These are phyloP conservation scores for Trypethelium eluteriae DNA, from an alignment of 495 filamentous ascomycete genomes.

Conservation along the genomic window DNA sequence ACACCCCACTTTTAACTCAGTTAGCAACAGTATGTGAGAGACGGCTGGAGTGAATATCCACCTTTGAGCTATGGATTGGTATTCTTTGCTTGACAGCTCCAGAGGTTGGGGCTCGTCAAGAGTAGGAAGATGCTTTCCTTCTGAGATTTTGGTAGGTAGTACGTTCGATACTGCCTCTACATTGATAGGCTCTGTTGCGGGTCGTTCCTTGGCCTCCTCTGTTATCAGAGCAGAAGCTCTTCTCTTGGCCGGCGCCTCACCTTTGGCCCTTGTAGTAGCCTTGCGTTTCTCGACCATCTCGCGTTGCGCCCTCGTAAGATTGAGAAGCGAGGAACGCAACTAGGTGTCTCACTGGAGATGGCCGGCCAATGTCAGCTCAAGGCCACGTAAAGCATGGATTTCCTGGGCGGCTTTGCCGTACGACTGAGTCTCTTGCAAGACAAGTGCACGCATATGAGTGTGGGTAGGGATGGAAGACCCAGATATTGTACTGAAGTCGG, in stretches of 20 bases:
- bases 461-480: not conserved
- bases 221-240: constrained; percentile 12
- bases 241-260: constrained; percentile 20
- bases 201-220: constrained; percentile 5
- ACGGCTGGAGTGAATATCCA: constrained; percentile 30
- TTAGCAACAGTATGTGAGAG: constrained; percentile 14
- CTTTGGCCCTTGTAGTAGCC: constrained; percentile 13
- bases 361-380: not conserved
- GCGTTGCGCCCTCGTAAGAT: not conserved
- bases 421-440: not conserved
- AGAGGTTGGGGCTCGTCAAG: constrained; percentile 59
- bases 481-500: not conserved
- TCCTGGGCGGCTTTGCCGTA: not conserved
- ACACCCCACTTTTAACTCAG: constrained; percentile 58
- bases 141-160: constrained; percentile 56
- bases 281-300: constrained; percentile 25
- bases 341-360: too few relatives aligned
- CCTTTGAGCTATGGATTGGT: constrained; percentile 77
- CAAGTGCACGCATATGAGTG: not conserved
- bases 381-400: not conserved
- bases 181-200: not conserved
- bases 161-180: constrained; percentile 33
- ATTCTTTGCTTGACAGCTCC: constrained; percentile 58
- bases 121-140: constrained; percentile 66
- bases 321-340: not conserved